Base-by-base conservation (phyloP, 2,329 filamentous ascomycete species). In the Plectosphaerella cucumerina region DNA sequence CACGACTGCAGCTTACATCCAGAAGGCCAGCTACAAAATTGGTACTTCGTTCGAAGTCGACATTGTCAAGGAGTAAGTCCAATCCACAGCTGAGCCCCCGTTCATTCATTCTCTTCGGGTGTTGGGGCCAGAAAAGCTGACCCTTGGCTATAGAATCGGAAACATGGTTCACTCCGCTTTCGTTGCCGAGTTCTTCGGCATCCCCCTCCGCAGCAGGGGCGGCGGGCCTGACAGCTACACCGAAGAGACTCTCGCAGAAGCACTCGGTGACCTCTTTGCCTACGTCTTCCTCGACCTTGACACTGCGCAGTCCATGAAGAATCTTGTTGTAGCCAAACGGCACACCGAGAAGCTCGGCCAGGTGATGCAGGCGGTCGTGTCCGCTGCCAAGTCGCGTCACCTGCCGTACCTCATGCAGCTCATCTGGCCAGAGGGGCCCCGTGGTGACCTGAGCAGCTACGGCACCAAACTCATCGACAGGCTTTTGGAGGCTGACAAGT, bases 221-320 rank as follows among this genome's bases (percentile, higher is more conserved):
- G 47, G 34, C 14, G 46, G 47, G 6, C 33, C 46, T 20, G 46
- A 47, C 14, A 78, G 77, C 53, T 79, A 76, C 62, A 54, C 49
- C 20, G 49, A 47, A 9, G 35, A n/a, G 8, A 17, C 41, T 4
- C 52, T 54, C 26, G 39, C 37, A 15, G 76, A 74, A 66, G 69
- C 74, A n/a, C 70, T 81, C 44, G 70, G 77, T 3, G 72, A 77
- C 17, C 71, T 82, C 50, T 83, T 80, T 65, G 74, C 72, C 48
- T 68, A 74, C 60, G 70, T 81, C 55, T 76, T 80, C 70, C 75
- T 79, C 63, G 73, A 82, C 60, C 63, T 76, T 15, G 78, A 87
- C 61, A 69, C 76, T 21, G 75, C 72, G 53, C 85, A 80, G 61
- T 80, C 73, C 6, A 85, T 78, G 65, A 34, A 34, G 44, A 46